Evolutionary conservation across 2,329 filamentous ascomycete genomes (phyloP), one percentile per base, ranked within the genome.

Genomic region (Trichoderma sp.): DNA sequence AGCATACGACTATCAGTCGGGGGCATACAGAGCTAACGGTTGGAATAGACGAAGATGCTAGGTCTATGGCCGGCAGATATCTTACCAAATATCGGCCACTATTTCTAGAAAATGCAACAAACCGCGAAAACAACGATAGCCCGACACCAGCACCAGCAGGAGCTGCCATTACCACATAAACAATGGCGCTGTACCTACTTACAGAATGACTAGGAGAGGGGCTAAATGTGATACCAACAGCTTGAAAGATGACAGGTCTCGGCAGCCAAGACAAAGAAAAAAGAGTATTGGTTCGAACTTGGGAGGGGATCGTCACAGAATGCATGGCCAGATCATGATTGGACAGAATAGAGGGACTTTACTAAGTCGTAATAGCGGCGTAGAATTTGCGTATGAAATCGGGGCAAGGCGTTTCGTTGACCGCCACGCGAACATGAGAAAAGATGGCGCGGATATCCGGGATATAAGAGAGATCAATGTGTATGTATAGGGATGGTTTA

Each of bases 41-140:
- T 74, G 8, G 59, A 56, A 29, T 76, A 91, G 89, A 90, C 78
- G 91, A 92, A 80, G 91, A 93, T 79, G 88, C 91, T 8, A 87
- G 90, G 75, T 87, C 91, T 0, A 87, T 92, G 83, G 91, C 91
- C 4, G 87, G 85, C 3, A 92, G 92, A 78, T 92, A 91, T 77
- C 85, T 93, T 29, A 85, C 86, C 41, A 91, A 90, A 81, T 93
- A 88, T 85, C 87, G 91, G 18, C 90, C 90, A 4, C 85, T 83
- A 7, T 91, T 91, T 69, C 62, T 85, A 38, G 83, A 85, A 74
- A 79, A 80, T 45, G 82, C 80, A 45, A 80, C 78, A 45, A 79
- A 77, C 41, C 79, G 80, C 31, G 76, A 79, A 27, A 76, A 80
- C 18, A 79, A 78, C 38, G 79, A 79, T 9, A 76, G 74, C 16